These are phyloP conservation scores for Ophiorrhiza pumila DNA, from an alignment of 257 asterid genomes.

Conservation along the genomic window DNA sequence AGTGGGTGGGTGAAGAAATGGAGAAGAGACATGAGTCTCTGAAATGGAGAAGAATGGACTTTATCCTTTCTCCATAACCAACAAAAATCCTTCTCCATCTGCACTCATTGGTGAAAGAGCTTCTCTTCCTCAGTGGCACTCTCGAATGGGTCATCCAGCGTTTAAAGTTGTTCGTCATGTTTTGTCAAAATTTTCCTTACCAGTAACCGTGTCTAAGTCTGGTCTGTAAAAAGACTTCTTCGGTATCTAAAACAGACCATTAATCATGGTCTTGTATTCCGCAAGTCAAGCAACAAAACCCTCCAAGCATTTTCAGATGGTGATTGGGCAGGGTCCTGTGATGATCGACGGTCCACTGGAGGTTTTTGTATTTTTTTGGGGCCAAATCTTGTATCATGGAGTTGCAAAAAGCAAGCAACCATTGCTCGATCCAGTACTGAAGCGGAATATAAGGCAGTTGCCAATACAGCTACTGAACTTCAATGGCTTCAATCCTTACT, in stretches of 20 bases:
- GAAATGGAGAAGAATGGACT: too few relatives aligned
- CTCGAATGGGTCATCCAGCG: too few relatives aligned
- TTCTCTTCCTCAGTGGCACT: too few relatives aligned
- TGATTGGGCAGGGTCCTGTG: neutral
- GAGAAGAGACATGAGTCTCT: too few relatives aligned
- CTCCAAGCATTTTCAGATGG: neutral
- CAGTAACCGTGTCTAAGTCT: too few relatives aligned
- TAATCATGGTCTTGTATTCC: neutral
- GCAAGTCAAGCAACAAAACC: too few relatives aligned
- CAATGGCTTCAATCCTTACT: neutral
- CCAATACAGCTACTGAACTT: neutral
- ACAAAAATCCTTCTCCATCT: too few relatives aligned
- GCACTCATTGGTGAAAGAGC: too few relatives aligned
- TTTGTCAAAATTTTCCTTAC: too few relatives aligned
- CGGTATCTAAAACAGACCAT: neutral
- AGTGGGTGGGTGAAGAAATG: too few relatives aligned
- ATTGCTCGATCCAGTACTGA: neutral
- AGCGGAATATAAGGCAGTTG: neutral
- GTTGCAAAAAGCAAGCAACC: neutral
- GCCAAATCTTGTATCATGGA: neutral
- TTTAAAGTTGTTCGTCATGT: too few relatives aligned
- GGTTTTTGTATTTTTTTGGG: neutral
- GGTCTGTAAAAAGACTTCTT: neutral
- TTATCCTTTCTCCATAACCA: too few relatives aligned
- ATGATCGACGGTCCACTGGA: neutral